Evolutionary conservation across 164 flowering plant species (phyloP).

Genomic region (Piper betle): DNA sequence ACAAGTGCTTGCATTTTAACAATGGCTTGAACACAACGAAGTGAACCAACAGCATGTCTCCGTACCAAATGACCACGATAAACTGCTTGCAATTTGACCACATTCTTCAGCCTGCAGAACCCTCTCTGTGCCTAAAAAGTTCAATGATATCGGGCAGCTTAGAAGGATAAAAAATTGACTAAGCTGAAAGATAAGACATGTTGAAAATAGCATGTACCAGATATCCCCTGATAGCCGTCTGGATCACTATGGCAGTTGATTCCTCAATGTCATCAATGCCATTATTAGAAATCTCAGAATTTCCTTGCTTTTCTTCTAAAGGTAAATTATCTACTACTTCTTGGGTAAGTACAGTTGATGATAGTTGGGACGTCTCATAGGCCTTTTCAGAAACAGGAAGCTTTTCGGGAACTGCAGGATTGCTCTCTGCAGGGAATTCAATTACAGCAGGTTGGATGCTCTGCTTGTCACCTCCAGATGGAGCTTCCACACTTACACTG

Average conservation of each 20-base stretch:
- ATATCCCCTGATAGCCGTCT: slow-evolving; percentile 56
- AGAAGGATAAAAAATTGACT: background rate
- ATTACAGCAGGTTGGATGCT: slow-evolving; percentile 27
- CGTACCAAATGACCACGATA: slow-evolving; percentile 88
- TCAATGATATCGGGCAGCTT: background rate
- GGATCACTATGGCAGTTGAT: slow-evolving; percentile 43
- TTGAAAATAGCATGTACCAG: slow-evolving; percentile 36
- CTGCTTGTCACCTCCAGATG: slow-evolving; percentile 36
- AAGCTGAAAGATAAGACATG: slow-evolving; percentile 1
- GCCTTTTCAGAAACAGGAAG: slow-evolving; percentile 19
- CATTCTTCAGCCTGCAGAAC: slow-evolving; percentile 40
- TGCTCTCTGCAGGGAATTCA: slow-evolving; percentile 21
- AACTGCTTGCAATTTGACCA: slow-evolving; percentile 92
- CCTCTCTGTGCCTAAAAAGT: slow-evolving; percentile 45
- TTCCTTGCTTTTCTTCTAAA: slow-evolving; percentile 6
- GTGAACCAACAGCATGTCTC: slow-evolving; percentile 70
- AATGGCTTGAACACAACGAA: slow-evolving; percentile 84
- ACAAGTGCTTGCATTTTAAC: slow-evolving; percentile 85
- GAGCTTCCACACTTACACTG: slow-evolving; percentile 37
- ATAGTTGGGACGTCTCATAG: slow-evolving; percentile 32
- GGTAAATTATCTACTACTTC: slow-evolving; percentile 18
- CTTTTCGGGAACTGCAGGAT: slow-evolving; percentile 34
- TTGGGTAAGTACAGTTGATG: slow-evolving; percentile 6
- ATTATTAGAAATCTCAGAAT: slow-evolving; percentile 12
- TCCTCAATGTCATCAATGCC: slow-evolving; percentile 30